Evolutionary conservation across 129 eudicot genomes (phyloP), one percentile per base, ranked within the genome.

Genomic region (Flaveria trinervia): DNA sequence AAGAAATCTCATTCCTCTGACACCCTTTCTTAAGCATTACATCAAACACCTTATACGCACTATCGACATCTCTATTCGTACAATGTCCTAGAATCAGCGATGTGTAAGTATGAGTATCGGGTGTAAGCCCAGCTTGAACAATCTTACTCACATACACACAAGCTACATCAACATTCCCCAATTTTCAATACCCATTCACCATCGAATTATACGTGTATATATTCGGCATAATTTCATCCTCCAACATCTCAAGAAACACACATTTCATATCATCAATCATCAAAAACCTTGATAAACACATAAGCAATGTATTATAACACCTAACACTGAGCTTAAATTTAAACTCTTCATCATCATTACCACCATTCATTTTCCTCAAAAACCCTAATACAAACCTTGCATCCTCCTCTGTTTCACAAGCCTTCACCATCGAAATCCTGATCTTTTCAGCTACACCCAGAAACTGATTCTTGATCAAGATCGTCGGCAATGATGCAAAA

Each of bases 21-120:
- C 96, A 88, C 59, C 89, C 96, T 82, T 85, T 90, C 69, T 82
- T 74, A 7, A 83, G 89, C 96, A 92, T 90, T n/a, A 5, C 77
- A 67, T 11, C 73, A 78, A 92, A 92, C 77, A 92, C 85, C 84
- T 64, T 83, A 71, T 25, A 51, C 2, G 96, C 98, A 30, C 81
- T 83, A 70, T 83, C 85, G 8, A 83, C 87, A 79, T 92, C 92
- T 80, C 80, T 88, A 9, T 77, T 88, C 86, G 90, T 92, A 83
- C 96, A 92, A 82, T 92, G 85, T 13, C 98, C 98, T 66, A 92
- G 67, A 23, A 92, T 83, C 71, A 92, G 80, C 0, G 96, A 92
- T 15, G 98, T 88, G 56, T 84, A 92, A 10, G 98, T 90, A 83
- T 86, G 91, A 1, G 90, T 86, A 80, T 92, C 96, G 4, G 90